phyloP scores from a whole-genome alignment of 352 stramenopile species.

The Globisporangium iwayamae region DNA sequence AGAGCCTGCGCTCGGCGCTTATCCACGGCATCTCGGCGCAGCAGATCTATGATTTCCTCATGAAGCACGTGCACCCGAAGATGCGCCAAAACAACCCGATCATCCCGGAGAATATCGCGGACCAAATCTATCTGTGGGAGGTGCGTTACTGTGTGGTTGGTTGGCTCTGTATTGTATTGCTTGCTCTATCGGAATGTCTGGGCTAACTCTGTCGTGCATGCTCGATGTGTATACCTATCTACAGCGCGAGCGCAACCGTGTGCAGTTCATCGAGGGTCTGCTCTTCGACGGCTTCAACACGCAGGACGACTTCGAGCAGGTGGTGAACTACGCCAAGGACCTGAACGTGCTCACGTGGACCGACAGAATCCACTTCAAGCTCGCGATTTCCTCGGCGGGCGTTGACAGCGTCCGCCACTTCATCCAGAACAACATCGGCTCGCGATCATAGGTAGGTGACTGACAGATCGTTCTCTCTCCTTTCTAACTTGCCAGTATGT shows the following conservation, averaged over 20 bases:
- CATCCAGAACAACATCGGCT: conserved; percentile 51
- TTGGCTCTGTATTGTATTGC: not conserved
- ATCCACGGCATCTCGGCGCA: conserved; percentile 89
- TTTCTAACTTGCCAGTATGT: not conserved
- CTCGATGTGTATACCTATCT: not conserved
- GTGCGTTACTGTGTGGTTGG: conserved; percentile 17
- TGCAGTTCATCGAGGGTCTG: conserved; percentile 77
- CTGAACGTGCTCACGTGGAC: conserved; percentile 80
- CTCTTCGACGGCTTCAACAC: conserved; percentile 87
- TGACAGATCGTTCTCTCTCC: not conserved
- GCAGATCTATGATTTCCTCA: conserved; percentile 91
- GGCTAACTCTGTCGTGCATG: not conserved
- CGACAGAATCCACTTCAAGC: conserved; percentile 78
- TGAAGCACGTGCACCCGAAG: conserved; percentile 84
- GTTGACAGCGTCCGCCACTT: conserved; percentile 70
- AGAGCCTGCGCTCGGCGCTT: conserved; percentile 85
- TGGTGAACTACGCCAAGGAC: conserved; percentile 60
- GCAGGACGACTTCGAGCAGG: conserved; percentile 81
- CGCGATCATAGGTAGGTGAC: conserved; percentile 5
- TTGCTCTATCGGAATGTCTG: not conserved
- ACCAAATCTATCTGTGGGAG: conserved; percentile 92
- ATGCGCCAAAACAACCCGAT: conserved; percentile 71
- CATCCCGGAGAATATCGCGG: conserved; percentile 87
- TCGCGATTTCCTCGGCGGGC: conserved; percentile 54
- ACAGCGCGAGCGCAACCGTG: conserved; percentile 80